Conservation (phyloP, 2,329 filamentous ascomycete genomes). For the Acephala macrosclerotiorum region DNA sequence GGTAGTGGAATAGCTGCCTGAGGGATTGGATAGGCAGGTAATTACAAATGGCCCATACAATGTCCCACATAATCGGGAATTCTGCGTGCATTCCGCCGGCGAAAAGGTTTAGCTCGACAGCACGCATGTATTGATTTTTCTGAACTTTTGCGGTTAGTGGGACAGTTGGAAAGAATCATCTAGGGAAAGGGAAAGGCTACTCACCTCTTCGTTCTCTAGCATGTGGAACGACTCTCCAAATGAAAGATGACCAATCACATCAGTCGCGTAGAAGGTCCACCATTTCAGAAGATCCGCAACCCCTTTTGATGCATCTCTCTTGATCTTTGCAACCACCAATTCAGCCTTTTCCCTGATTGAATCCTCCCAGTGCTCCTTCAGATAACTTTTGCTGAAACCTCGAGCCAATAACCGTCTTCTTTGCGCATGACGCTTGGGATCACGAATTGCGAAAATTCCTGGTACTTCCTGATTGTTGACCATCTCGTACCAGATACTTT, state of each 20-base stretch:
- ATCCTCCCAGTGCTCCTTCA: slow-evolving; percentile 44
- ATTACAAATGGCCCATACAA: slow-evolving; percentile 7
- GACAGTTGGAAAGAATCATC: background rate
- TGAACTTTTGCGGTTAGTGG: background rate
- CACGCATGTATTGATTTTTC: slow-evolving; percentile 45
- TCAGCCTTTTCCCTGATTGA: slow-evolving; percentile 48
- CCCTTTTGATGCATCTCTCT: slow-evolving; percentile 50
- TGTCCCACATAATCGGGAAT: slow-evolving; percentile 41
- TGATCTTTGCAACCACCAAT: slow-evolving; percentile 52
- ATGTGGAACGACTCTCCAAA: slow-evolving; percentile 64
- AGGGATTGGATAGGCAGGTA: slow-evolving; percentile 37
- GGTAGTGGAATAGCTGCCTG: background rate
- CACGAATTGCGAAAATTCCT: slow-evolving; percentile 50
- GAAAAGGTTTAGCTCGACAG: slow-evolving; percentile 45
- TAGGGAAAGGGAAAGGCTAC: slow-evolving; percentile 12
- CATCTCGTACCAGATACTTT: slow-evolving; percentile 44
- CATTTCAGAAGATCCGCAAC: slow-evolving; percentile 58
- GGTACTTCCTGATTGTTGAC: slow-evolving; percentile 27
- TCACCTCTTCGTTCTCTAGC: slow-evolving; percentile 57
- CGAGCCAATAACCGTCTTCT: slow-evolving; percentile 52
- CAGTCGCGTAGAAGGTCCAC: slow-evolving; percentile 61
- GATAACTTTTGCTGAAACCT: slow-evolving; percentile 41
- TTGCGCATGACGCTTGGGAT: slow-evolving; percentile 49
- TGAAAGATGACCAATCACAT: slow-evolving; percentile 59
- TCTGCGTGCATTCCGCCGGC: slow-evolving; percentile 38